Base-by-base conservation (phyloP, 805 yeast species). In the Kockiozyma suomiensis region DNA sequence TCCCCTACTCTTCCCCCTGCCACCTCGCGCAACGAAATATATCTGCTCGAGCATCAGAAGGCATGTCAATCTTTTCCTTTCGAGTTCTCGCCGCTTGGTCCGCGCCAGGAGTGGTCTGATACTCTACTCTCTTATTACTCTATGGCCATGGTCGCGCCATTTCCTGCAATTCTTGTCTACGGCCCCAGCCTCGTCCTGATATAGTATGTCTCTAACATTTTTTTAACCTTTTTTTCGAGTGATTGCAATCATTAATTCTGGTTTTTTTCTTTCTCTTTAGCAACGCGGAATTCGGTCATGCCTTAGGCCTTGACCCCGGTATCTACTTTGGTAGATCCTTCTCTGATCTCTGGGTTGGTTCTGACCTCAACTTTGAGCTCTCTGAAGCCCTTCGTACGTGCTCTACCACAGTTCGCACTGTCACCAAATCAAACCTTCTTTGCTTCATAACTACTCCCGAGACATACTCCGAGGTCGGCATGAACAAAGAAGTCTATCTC, bases 121-220 rank as follows among this genome's bases (percentile, higher is more conserved):
- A 17, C 48, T 4, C 49, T 60, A 3, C 40, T 43, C 30, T 46
- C 50, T 7, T 49, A 48, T 50, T 60, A 51, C 37, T 28, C 54
- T 17, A 41, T 61, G 46, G 52, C 54, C 21, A 33, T 57, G 59
- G 48, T 52, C 7, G 47, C 58, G 33, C 59, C 66, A 5, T 59
- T 55, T 21, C 64, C 66, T 1, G 60, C 62, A 4, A 13, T 59
- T 25, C 61, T 62, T 10, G 50, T 56, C 47, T 62, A 60, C 25
- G 64, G 64, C 2, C 61, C 58, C 8, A 54, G 56, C 13, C 50
- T 50, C 13, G 47, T 51, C 12, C 35, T 59, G 26, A 28, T 59
- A 15, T 62, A 50, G 64, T 59, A 60, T 2, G 66, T 52, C 28
- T 28, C 10, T 30, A 6, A 21, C 2, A 33, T 26, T 21, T 23